Percentiles rank a stretch among this genome's conserved stretches.
Evolutionary conservation across 2,329 filamentous ascomycete species (phyloP).

Genomic region (Talaromyces funiculosus): DNA sequence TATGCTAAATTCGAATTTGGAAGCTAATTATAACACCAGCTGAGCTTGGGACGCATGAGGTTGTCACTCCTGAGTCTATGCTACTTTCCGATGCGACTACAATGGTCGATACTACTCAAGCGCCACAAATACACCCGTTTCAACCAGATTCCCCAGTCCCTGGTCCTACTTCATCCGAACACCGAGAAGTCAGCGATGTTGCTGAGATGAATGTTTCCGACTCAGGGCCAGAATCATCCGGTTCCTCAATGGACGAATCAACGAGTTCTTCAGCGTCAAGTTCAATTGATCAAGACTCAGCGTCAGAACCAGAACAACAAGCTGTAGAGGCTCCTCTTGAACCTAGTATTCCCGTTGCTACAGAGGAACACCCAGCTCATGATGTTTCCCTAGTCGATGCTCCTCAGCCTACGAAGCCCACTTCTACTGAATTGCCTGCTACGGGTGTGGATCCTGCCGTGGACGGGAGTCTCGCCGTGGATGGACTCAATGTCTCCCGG

Average conservation of each 20-base stretch:
- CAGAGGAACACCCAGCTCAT: background rate
- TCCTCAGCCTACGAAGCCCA: background rate
- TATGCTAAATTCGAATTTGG: background rate
- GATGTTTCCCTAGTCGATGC: background rate
- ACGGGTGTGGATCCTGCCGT: background rate
- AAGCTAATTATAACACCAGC: background rate
- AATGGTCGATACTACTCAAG: background rate
- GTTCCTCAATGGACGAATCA: conserved; percentile 38
- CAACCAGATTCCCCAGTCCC: background rate
- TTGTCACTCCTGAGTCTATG: background rate
- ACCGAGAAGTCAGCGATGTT: background rate
- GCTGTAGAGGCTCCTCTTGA: background rate
- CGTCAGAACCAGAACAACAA: background rate
- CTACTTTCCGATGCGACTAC: background rate
- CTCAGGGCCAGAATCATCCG: conserved; percentile 18
- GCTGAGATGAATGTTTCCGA: conserved; percentile 14
- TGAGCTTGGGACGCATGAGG: background rate
- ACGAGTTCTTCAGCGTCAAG: conserved; percentile 23
- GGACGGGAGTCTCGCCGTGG: background rate
- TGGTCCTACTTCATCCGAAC: background rate
- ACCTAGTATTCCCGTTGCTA: background rate
- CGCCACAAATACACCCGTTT: background rate
- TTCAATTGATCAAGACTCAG: conserved; percentile 16
- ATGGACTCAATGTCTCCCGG: conserved; percentile 14
- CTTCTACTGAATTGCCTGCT: background rate